Evolutionary conservation across 2,329 filamentous ascomycete species (phyloP).

Genomic region (Aspergillus sojae): DNA sequence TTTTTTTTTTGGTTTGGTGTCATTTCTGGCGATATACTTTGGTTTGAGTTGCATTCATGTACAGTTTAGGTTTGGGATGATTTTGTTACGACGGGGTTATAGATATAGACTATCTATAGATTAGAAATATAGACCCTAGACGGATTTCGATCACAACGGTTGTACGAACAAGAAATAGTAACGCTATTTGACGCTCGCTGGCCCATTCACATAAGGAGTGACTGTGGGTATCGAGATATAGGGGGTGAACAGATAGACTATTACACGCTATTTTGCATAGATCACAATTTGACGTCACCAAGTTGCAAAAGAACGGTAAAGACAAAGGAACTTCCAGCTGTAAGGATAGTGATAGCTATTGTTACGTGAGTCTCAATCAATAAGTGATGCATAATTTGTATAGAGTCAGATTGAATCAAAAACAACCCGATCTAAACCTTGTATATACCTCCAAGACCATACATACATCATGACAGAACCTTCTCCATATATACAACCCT

Average conservation of each 20-base stretch:
- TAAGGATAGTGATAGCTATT: not conserved
- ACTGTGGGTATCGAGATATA: too few relatives aligned
- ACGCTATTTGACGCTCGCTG: too few relatives aligned
- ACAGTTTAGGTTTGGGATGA: slow-evolving; percentile 4
- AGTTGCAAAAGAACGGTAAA: not conserved
- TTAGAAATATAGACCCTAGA: slow-evolving; percentile 5
- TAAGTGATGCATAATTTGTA: rapidly evolving
- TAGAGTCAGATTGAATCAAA: not conserved
- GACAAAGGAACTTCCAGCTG: not conserved
- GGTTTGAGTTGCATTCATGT: not conserved
- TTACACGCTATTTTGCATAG: too few relatives aligned
- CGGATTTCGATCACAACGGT: not conserved
- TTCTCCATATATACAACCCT: not conserved
- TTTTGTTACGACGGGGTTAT: not conserved
- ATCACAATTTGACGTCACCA: too few relatives aligned
- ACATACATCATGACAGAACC: not conserved
- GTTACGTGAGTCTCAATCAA: not conserved
- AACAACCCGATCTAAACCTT: not conserved
- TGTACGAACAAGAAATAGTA: not conserved
- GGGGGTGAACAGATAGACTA: too few relatives aligned
- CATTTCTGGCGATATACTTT: slow-evolving; percentile 1
- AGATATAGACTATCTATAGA: slow-evolving; percentile 8
- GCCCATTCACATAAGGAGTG: too few relatives aligned
- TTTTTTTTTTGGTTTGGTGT: not conserved
- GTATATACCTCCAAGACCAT: not conserved